A percentile compares a stretch with the other conserved stretches of the same genome.
phyloP scores from a whole-genome alignment of 148 eudicot genomes.

The Polygonum maritimum region DNA sequence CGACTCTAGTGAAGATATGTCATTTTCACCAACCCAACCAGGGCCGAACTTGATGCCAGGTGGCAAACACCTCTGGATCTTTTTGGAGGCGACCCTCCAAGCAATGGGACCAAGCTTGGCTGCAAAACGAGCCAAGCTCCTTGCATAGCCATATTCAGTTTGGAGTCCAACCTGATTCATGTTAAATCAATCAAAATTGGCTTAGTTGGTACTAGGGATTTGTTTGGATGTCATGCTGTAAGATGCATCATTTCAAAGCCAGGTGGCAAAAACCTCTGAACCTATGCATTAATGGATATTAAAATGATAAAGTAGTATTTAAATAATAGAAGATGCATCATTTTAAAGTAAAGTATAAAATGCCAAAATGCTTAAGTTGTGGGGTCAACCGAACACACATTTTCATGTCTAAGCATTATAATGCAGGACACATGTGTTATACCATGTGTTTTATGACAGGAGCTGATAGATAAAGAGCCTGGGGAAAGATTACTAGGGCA shows the following conservation, averaged over 20 bases:
- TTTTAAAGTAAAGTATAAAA: too few relatives aligned
- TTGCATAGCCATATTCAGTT: conserved; percentile 63
- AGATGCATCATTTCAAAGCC: too few relatives aligned
- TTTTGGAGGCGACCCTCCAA: conserved; percentile 73
- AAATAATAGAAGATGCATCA: too few relatives aligned
- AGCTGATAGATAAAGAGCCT: background rate
- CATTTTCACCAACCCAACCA: conserved; percentile 79
- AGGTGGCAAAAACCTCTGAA: too few relatives aligned
- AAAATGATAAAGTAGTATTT: too few relatives aligned
- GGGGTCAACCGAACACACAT: too few relatives aligned
- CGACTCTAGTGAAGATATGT: conserved; percentile 15
- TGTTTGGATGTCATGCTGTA: too few relatives aligned
- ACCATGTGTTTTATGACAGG: too few relatives aligned
- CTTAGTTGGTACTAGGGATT: background rate
- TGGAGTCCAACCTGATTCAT: conserved; percentile 64
- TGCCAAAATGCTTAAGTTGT: too few relatives aligned
- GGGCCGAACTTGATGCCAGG: conserved; percentile 58
- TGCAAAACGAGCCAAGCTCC: conserved; percentile 86
- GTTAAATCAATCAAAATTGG: background rate
- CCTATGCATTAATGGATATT: too few relatives aligned
- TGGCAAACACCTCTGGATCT: conserved; percentile 54
- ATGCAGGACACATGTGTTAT: too few relatives aligned
- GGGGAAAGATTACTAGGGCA: background rate
- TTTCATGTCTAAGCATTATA: too few relatives aligned
- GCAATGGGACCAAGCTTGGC: conserved; percentile 77